Conservation (phyloP, 106 monocot genomes). For the Dioscorea dumetorum region DNA sequence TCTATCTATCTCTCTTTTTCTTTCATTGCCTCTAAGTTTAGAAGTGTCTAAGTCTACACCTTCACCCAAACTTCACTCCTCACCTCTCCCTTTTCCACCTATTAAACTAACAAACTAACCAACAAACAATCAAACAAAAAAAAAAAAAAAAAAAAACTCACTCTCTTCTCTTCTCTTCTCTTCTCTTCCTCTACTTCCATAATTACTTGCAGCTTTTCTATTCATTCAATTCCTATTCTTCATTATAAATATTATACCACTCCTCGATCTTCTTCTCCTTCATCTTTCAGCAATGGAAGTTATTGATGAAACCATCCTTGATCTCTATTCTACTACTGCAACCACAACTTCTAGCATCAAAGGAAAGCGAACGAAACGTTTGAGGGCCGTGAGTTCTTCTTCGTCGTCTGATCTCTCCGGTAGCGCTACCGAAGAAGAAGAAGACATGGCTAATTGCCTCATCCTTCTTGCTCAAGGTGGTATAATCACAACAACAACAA, state of each 20-base stretch:
- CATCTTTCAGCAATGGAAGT: slow-evolving; percentile 7
- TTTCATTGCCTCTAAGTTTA: not conserved
- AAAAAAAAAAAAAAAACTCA: too few species aligned
- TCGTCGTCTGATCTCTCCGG: slow-evolving; percentile 15
- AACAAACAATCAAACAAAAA: slow-evolving; percentile 12
- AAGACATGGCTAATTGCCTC: slow-evolving; percentile 68
- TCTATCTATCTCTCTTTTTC: not conserved
- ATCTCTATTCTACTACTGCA: not conserved
- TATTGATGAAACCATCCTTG: not conserved
- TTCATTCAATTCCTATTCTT: not conserved
- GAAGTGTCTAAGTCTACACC: not conserved
- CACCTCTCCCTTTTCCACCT: not conserved
- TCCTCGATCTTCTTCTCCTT: slow-evolving; percentile 1
- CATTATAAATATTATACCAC: not conserved
- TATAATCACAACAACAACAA: too few species aligned
- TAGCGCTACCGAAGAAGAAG: slow-evolving; percentile 41
- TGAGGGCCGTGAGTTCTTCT: slow-evolving; percentile 20
- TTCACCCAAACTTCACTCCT: slow-evolving; percentile 8
- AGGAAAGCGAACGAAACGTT: slow-evolving; percentile 23
- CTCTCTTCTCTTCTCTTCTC: slow-evolving; percentile 9
- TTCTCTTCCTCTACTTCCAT: not conserved
- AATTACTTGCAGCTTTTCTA: too few species aligned
- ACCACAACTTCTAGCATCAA: slow-evolving; percentile 6
- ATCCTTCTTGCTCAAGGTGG: slow-evolving; percentile 63
- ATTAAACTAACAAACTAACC: too few species aligned